A percentile compares a stretch with the other conserved stretches of the same genome.
These are phyloP conservation scores for Saccharomycopsis phalli DNA, from an alignment of 1,139 yeast species.

Conservation along the genomic window DNA sequence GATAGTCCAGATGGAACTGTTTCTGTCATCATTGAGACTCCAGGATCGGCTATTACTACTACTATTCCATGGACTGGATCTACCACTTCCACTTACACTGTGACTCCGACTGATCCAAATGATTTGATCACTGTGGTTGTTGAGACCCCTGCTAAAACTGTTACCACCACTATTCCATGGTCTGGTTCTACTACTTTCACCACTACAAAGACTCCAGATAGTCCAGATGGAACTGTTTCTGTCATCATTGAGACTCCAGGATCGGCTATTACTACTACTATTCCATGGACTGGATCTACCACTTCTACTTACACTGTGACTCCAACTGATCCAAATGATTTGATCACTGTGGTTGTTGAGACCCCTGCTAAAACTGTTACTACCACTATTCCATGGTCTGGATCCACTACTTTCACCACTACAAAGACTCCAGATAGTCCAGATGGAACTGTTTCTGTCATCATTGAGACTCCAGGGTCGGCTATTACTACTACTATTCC, in stretches of 20 bases:
- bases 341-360: conserved; percentile 5
- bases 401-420: background rate
- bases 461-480: conserved; percentile 18
- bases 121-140: background rate
- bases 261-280: conserved; percentile 7
- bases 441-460: conserved; percentile 19
- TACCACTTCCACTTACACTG: conserved; percentile 4
- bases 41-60: conserved; percentile 22
- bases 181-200: conserved; percentile 4
- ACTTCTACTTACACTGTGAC: background rate
- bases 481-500: conserved; percentile 1
- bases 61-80: conserved; percentile 2
- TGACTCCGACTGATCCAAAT: background rate
- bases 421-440: background rate
- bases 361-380: conserved; percentile 5
- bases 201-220: conserved; percentile 1
- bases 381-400: conserved; percentile 8
- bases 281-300: conserved; percentile 3
- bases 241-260: conserved; percentile 7
- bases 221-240: conserved; percentile 2
- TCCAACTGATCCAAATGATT: background rate
- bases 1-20: background rate
- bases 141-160: background rate
- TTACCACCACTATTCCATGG: background rate
- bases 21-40: conserved; percentile 29